These are phyloP conservation scores for Candida qinlingensis DNA, from an alignment of 805 yeast species.

Conservation along the genomic window DNA sequence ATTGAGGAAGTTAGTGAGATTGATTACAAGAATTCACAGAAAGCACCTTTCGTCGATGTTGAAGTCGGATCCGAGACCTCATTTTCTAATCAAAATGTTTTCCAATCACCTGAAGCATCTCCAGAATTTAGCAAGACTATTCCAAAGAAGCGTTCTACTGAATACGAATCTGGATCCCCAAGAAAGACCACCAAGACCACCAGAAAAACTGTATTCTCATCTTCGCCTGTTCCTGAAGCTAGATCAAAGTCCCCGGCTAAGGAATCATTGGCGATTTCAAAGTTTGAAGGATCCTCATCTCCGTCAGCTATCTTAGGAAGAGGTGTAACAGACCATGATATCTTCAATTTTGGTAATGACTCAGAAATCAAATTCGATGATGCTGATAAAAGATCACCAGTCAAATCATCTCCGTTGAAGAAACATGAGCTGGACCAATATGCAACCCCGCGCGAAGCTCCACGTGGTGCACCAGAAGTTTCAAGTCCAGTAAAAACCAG, in stretches of 20 bases:
- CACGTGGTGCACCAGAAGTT: neutral
- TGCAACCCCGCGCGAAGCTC: neutral
- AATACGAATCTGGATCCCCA: slow-evolving; percentile 10
- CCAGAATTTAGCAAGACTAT: slow-evolving; percentile 17
- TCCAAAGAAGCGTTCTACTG: slow-evolving; percentile 23
- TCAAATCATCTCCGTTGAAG: slow-evolving; percentile 6
- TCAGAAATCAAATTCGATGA: neutral
- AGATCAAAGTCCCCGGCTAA: slow-evolving; percentile 19
- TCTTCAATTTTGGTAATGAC: slow-evolving; percentile 12
- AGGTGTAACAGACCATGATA: neutral
- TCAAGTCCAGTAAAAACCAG: neutral
- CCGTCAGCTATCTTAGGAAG: slow-evolving; percentile 1
- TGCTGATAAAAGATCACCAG: slow-evolving; percentile 9
- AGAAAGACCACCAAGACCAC: slow-evolving; percentile 5
- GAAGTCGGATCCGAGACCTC: slow-evolving; percentile 18
- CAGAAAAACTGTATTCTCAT: slow-evolving; percentile 27
- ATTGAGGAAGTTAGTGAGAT: slow-evolving; percentile 3
- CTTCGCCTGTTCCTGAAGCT: slow-evolving; percentile 20
- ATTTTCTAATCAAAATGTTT: slow-evolving; percentile 32
- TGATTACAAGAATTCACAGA: slow-evolving; percentile 1
- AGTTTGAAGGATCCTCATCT: slow-evolving; percentile 20
- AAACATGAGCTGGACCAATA: neutral
- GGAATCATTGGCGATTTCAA: slow-evolving; percentile 19
- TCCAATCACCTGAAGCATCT: slow-evolving; percentile 25
- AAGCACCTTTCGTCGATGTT: neutral